Evolutionary conservation across 768 basidiomycete species (phyloP).

Genomic region (Mycena indigotica): DNA sequence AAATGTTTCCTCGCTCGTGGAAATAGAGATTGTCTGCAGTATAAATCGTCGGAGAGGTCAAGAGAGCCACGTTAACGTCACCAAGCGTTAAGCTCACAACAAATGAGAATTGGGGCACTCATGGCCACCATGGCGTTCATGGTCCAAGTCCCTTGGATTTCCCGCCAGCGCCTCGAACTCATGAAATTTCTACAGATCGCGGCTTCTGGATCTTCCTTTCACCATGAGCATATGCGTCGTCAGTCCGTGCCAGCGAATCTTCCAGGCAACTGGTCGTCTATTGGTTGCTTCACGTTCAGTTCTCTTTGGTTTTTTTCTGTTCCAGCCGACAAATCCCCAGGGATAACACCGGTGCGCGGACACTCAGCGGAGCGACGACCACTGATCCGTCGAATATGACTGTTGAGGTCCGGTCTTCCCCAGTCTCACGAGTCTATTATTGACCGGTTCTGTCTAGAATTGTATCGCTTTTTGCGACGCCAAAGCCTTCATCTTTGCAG

Average conservation of each 20-base stretch:
- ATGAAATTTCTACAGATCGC: no score
- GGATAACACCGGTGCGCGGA: slow-evolving; percentile 59
- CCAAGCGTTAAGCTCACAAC: no score
- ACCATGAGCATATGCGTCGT: slow-evolving; percentile 30
- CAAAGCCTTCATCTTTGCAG: slow-evolving; percentile 62
- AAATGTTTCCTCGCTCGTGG: no score
- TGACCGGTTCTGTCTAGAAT: slow-evolving; percentile 3
- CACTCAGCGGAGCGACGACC: slow-evolving; percentile 53
- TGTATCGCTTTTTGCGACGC: slow-evolving; percentile 52
- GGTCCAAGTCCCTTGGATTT: no score
- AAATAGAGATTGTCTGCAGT: no score
- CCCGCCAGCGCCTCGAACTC: no score
- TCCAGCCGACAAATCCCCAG: slow-evolving; percentile 32
- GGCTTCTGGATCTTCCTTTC: no score
- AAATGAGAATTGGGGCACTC: no score
- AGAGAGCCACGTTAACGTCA: no score
- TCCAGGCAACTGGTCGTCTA: slow-evolving; percentile 53
- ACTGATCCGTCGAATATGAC: slow-evolving; percentile 60
- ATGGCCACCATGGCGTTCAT: no score
- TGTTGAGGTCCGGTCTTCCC: slow-evolving; percentile 35
- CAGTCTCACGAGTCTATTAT: not conserved
- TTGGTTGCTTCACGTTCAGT: slow-evolving; percentile 64
- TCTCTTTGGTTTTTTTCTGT: not conserved
- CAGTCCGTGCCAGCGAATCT: not conserved
- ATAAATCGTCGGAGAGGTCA: no score